Evolutionary conservation across 768 basidiomycete genomes (phyloP).

Genomic region (Mrakia gelida): DNA sequence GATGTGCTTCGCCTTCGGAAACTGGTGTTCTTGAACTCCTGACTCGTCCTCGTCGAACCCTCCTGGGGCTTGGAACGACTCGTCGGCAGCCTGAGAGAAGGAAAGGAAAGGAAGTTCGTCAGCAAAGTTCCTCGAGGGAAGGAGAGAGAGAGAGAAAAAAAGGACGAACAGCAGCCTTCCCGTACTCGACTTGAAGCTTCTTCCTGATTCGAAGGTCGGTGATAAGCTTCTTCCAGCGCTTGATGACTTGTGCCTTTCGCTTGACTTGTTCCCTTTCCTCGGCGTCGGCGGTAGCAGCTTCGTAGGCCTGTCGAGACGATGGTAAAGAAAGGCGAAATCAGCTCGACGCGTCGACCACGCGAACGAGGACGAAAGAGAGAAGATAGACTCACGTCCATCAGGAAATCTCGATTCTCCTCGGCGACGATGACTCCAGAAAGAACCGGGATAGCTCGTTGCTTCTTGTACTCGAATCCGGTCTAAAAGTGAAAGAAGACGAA

Average conservation of each 20-base stretch:
- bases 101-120: neutral
- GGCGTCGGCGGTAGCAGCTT: slow-evolving; percentile 71
- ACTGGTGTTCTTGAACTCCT: slow-evolving; percentile 3
- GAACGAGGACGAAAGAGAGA: neutral
- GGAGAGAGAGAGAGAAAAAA: too few species aligned
- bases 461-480: slow-evolving; percentile 96
- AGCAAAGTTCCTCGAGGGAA: neutral
- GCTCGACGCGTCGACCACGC: neutral
- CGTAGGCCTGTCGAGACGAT: slow-evolving; percentile 62
- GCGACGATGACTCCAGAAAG: slow-evolving; percentile 83
- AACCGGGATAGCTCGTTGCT: slow-evolving; percentile 81
- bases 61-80: neutral
- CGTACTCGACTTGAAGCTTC: slow-evolving; percentile 74
- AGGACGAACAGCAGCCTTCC: slow-evolving; percentile 1
- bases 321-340: neutral
- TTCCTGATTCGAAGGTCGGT: slow-evolving; percentile 82
- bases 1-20: slow-evolving; percentile 27
- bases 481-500: slow-evolving; percentile 43
- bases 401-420: slow-evolving; percentile 63
- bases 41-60: slow-evolving; percentile 21
- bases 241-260: slow-evolving; percentile 71
- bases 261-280: slow-evolving; percentile 72
- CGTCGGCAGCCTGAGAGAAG: neutral
- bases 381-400: slow-evolving; percentile 63
- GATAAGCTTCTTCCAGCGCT: slow-evolving; percentile 81